Evolutionary conservation across 306 rosid genomes (phyloP).

Genomic region (Leucaena leucocephala): DNA sequence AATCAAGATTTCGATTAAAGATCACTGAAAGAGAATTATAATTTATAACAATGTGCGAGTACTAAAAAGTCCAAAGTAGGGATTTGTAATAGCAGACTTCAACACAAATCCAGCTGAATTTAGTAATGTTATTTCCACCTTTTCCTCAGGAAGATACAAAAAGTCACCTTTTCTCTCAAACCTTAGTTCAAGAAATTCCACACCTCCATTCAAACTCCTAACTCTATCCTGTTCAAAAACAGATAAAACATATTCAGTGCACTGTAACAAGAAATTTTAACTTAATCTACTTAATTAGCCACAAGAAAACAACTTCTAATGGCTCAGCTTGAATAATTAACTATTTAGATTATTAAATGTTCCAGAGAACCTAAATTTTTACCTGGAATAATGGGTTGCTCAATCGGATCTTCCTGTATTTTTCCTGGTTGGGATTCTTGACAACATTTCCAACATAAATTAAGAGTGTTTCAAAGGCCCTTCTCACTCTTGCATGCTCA

Average conservation of each 20-base stretch:
- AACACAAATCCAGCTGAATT: slow-evolving; percentile 63
- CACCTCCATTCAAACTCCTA: slow-evolving; percentile 69
- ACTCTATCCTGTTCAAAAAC: slow-evolving; percentile 74
- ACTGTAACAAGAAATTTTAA: background rate
- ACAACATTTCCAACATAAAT: slow-evolving; percentile 75
- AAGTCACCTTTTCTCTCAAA: slow-evolving; percentile 65
- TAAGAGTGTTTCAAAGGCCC: slow-evolving; percentile 70
- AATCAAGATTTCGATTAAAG: background rate
- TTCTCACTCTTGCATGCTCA: slow-evolving; percentile 63
- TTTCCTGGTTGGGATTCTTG: slow-evolving; percentile 75
- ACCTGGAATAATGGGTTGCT: slow-evolving; percentile 73
- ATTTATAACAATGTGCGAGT: slow-evolving; percentile 14
- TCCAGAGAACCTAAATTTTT: background rate
- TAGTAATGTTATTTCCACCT: slow-evolving; percentile 49
- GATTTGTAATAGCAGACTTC: slow-evolving; percentile 76
- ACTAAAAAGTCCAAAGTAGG: slow-evolving; percentile 82
- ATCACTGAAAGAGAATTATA: slow-evolving; percentile 9
- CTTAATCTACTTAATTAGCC: background rate
- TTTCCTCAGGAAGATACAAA: slow-evolving; percentile 66
- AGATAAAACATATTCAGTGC: background rate
- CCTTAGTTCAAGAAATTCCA: slow-evolving; percentile 85
- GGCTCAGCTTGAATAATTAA: background rate
- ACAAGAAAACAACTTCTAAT: background rate
- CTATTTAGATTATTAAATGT: background rate
- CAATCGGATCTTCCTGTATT: slow-evolving; percentile 73